Percentiles rank a stretch among this genome's conserved stretches.
Conservation (phyloP, 768 basidiomycete species). For the Russula griseocarnosa region DNA sequence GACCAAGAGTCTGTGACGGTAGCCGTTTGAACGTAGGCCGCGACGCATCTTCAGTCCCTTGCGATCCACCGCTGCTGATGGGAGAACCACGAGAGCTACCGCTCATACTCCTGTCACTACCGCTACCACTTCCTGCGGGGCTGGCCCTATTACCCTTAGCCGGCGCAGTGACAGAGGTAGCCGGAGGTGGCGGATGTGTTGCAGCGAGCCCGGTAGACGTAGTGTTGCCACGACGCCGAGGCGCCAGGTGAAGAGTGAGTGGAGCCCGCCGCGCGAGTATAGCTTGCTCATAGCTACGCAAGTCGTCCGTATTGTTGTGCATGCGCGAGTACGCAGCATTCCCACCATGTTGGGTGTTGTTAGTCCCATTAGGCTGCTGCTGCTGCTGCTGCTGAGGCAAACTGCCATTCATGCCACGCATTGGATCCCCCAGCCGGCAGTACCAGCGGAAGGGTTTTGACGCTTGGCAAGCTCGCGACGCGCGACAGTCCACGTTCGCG, state of each 20-base stretch:
- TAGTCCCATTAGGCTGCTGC: neutral
- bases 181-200: neutral
- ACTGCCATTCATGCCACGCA: constrained; percentile 14
- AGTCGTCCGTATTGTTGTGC: constrained; percentile 50
- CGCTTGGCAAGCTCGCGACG: constrained; percentile 65
- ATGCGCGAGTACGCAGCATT: constrained; percentile 28
- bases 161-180: neutral
- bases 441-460: constrained; percentile 55
- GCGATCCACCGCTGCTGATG: constrained; percentile 30
- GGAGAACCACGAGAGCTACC: constrained; percentile 21
- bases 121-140: constrained; percentile 28
- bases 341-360: neutral
- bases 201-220: constrained; percentile 13
- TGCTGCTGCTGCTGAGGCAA: constrained; percentile 5
- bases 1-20: constrained; percentile 69
- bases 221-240: constrained; percentile 35
- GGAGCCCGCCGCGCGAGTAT: constrained; percentile 65
- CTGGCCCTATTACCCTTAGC: constrained; percentile 24
- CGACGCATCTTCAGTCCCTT: constrained; percentile 31
- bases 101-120: constrained; percentile 9
- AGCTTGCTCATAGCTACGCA: constrained; percentile 70
- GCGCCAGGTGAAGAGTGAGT: constrained; percentile 52
- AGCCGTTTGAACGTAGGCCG: constrained; percentile 71
- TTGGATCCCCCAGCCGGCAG: constrained; percentile 19
- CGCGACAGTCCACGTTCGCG: constrained; percentile 44